These are phyloP conservation scores for Musa itinerans DNA, from an alignment of 176 grass and related monocot species.

Conservation along the genomic window DNA sequence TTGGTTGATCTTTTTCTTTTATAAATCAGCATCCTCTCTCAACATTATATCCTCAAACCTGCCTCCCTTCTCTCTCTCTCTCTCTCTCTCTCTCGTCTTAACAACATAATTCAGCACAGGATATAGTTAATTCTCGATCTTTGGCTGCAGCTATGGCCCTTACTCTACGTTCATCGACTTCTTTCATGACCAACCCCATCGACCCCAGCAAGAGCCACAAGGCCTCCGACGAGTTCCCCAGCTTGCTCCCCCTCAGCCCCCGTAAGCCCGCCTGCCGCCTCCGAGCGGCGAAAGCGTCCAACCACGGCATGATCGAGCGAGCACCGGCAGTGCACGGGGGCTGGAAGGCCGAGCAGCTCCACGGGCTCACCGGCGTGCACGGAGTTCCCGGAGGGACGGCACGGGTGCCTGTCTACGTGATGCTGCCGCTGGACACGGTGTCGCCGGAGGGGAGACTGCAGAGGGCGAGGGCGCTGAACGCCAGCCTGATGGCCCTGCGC, in stretches of 20 bases:
- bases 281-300: neutral
- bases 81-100: neutral
- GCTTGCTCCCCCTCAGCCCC: constrained; percentile 8
- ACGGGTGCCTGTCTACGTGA: constrained; percentile 73
- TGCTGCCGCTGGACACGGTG: constrained; percentile 85
- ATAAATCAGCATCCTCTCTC: neutral
- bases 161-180: constrained; percentile 42
- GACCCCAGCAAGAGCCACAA: constrained; percentile 31
- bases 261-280: neutral
- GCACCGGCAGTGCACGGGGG: neutral
- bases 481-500: constrained; percentile 69
- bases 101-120: neutral
- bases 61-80: neutral
- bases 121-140: neutral
- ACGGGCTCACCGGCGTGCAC: constrained; percentile 19
- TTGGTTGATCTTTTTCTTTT: neutral
- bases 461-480: constrained; percentile 52
- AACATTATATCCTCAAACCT: neutral
- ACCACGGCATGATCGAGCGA: neutral
- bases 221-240: constrained; percentile 21
- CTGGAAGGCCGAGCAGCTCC: neutral
- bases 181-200: constrained; percentile 31
- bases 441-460: constrained; percentile 29
- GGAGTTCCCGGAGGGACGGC: constrained; percentile 7
- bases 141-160: constrained; percentile 37